These are phyloP conservation scores for Paracoccidioides brasiliensis DNA, from an alignment of 2,329 filamentous ascomycete genomes.

Conservation along the genomic window DNA sequence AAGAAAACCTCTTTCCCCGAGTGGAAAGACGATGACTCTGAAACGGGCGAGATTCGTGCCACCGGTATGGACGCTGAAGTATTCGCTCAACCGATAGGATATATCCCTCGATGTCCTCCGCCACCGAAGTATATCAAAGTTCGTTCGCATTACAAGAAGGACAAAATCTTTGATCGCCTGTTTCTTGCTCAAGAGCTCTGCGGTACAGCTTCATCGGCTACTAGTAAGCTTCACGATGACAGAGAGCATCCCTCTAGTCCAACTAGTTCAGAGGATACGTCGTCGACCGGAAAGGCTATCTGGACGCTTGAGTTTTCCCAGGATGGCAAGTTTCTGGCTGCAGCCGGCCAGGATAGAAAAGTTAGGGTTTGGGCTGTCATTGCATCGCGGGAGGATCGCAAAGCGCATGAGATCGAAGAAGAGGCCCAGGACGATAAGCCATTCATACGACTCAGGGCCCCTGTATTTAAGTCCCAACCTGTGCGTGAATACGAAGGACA, in stretches of 20 bases:
- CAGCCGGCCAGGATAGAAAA: slow-evolving; percentile 77
- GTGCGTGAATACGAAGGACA: slow-evolving; percentile 72
- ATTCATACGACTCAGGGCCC: slow-evolving; percentile 62
- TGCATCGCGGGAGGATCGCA: slow-evolving; percentile 65
- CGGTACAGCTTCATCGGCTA: slow-evolving; percentile 36
- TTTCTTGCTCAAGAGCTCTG: slow-evolving; percentile 88
- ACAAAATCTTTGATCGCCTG: slow-evolving; percentile 67
- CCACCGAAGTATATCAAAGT: slow-evolving; percentile 87
- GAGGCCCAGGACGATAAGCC: slow-evolving; percentile 35
- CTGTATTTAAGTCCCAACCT: slow-evolving; percentile 73
- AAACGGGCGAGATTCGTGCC: slow-evolving; percentile 54
- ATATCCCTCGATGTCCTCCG: slow-evolving; percentile 74
- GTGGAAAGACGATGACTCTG: slow-evolving; percentile 49
- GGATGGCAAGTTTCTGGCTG: slow-evolving; percentile 80
- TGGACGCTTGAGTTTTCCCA: slow-evolving; percentile 91
- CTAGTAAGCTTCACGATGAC: slow-evolving; percentile 22
- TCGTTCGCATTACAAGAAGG: slow-evolving; percentile 64
- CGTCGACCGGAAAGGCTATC: slow-evolving; percentile 49
- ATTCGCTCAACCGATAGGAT: slow-evolving; percentile 68
- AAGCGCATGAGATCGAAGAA: slow-evolving; percentile 59
- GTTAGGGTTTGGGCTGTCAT: slow-evolving; percentile 85
- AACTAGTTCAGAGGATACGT: slow-evolving; percentile 14
- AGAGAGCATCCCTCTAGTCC: slow-evolving; percentile 20
- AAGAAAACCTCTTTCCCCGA: slow-evolving; percentile 49
- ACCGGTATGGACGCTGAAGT: slow-evolving; percentile 74